phyloP scores from a whole-genome alignment of 306 rosid species.

The Rubus parviflorus region DNA sequence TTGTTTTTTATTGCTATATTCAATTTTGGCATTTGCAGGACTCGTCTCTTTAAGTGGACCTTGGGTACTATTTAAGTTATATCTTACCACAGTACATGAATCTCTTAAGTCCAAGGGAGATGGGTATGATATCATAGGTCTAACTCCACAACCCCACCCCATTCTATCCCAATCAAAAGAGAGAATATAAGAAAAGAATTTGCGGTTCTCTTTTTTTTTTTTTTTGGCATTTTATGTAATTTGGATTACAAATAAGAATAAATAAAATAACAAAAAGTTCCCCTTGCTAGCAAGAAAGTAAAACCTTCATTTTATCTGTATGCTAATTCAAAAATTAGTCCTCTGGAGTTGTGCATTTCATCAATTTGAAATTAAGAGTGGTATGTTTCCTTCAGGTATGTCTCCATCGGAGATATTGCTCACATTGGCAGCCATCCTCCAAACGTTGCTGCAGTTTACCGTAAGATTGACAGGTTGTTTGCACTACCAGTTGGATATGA shows the following conservation, averaged over 20 bases:
- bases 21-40: neutral
- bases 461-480: slow-evolving; percentile 61
- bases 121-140: neutral
- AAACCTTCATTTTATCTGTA: neutral
- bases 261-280: neutral
- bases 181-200: neutral
- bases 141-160: neutral
- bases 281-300: neutral
- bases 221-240: neutral
- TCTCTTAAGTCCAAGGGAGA: neutral
- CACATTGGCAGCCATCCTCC: slow-evolving; percentile 89
- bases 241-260: neutral
- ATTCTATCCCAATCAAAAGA: neutral
- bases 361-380: neutral
- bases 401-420: slow-evolving; percentile 83
- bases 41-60: neutral
- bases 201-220: neutral
- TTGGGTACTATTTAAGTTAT: neutral
- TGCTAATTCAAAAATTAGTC: neutral
- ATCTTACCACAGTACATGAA: neutral
- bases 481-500: slow-evolving; percentile 84
- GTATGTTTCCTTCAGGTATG: slow-evolving; percentile 49
- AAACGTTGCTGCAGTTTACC: slow-evolving; percentile 89
- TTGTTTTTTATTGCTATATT: neutral
- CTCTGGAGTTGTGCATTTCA: slow-evolving; percentile 3